A percentile compares a stretch with the other conserved stretches of the same genome.
phyloP scores from a whole-genome alignment of 192 early-diverging fungal species.

The Gigaspora rosea region DNA sequence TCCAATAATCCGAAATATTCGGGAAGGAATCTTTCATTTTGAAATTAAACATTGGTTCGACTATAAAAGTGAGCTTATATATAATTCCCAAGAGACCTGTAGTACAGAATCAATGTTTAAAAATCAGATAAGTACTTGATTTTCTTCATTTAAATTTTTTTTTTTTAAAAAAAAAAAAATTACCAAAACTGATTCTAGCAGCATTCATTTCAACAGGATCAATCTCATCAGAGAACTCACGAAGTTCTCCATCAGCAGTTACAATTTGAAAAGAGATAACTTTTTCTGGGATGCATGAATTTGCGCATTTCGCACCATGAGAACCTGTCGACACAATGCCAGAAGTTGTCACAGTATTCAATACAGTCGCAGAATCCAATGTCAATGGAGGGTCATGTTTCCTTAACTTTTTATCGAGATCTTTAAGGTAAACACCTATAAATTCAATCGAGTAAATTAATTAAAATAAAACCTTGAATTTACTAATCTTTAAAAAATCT shows the following conservation, averaged over 20 bases:
- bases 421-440: slow-evolving; percentile 14
- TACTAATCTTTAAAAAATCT: neutral
- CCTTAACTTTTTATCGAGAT: slow-evolving; percentile 35
- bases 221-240: slow-evolving; percentile 28
- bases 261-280: slow-evolving; percentile 25
- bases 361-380: slow-evolving; percentile 32
- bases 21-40: slow-evolving; percentile 40
- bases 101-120: neutral
- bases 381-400: slow-evolving; percentile 39
- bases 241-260: slow-evolving; percentile 16
- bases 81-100: slow-evolving; percentile 42
- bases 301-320: slow-evolving; percentile 8
- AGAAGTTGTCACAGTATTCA: neutral
- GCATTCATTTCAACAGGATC: slow-evolving; percentile 30
- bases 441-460: neutral
- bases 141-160: neutral
- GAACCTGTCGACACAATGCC: slow-evolving; percentile 25
- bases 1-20: neutral
- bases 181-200: slow-evolving; percentile 33
- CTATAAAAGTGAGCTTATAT: slow-evolving; percentile 37
- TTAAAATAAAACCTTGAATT: neutral
- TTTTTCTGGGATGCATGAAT: slow-evolving; percentile 8
- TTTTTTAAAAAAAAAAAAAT: neutral
- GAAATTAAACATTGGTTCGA: slow-evolving; percentile 46
- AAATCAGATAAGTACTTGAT: neutral